These are phyloP conservation scores for Zoysia japonica DNA, from an alignment of 176 grass and related monocot species.

Conservation along the genomic window DNA sequence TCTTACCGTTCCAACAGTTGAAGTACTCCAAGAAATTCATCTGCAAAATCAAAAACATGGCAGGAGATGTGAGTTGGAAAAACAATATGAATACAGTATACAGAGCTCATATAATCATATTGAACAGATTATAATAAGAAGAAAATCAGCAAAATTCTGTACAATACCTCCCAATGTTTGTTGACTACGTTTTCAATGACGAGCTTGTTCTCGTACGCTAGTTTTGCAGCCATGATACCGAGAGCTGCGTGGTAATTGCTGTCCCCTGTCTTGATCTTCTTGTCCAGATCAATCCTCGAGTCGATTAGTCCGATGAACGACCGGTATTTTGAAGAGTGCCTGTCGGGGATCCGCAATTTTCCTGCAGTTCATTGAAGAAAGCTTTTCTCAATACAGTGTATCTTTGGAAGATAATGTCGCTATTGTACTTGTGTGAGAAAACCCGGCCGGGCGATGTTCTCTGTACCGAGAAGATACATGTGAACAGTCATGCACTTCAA, in stretches of 20 bases:
- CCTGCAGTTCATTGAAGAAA: constrained; percentile 33
- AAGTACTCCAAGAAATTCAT: constrained; percentile 78
- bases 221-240: constrained; percentile 72
- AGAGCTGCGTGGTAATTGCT: constrained; percentile 58
- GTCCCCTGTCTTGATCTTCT: constrained; percentile 51
- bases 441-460: not conserved
- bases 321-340: constrained; percentile 48
- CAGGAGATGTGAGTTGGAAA: not conserved
- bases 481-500: not conserved
- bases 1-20: constrained; percentile 86
- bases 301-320: constrained; percentile 63
- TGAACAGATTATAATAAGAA: not conserved
- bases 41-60: not conserved
- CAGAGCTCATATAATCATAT: not conserved
- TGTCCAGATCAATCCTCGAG: constrained; percentile 58
- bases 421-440: constrained; percentile 1
- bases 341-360: constrained; percentile 41
- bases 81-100: not conserved
- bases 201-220: constrained; percentile 75
- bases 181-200: constrained; percentile 41
- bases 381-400: not conserved
- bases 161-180: constrained; percentile 53
- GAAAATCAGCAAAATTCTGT: no score
- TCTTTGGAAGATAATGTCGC: not conserved
- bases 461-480: not conserved